These are phyloP conservation scores for Tilletia horrida DNA, from an alignment of 1,284 basidiomycete genomes.

Conservation along the genomic window DNA sequence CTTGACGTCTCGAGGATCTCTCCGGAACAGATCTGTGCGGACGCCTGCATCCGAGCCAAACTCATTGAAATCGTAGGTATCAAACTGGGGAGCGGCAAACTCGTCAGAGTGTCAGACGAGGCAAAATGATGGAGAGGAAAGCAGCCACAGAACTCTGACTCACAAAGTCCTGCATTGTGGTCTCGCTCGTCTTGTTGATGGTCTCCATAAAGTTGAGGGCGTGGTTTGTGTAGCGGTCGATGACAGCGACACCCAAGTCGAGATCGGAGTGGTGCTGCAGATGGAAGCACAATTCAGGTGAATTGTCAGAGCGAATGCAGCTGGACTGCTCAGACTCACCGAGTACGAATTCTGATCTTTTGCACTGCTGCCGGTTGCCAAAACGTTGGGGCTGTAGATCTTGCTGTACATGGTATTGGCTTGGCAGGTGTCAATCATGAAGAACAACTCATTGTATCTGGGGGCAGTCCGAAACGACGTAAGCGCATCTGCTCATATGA, in stretches of 20 bases:
- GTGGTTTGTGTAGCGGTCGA: slow-evolving; percentile 91
- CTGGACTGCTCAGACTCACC: slow-evolving; percentile 59
- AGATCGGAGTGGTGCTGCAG: slow-evolving; percentile 83
- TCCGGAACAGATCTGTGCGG: slow-evolving; percentile 73
- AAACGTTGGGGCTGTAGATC: slow-evolving; percentile 90
- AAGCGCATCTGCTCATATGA: neutral
- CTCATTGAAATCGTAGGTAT: slow-evolving; percentile 69
- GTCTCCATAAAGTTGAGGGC: slow-evolving; percentile 85
- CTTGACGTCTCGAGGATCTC: slow-evolving; percentile 68
- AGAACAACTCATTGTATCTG: slow-evolving; percentile 87
- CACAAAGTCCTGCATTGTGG: slow-evolving; percentile 73
- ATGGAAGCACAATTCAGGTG: neutral
- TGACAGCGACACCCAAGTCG: slow-evolving; percentile 91
- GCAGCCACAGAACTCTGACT: neutral
- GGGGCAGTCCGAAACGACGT: neutral
- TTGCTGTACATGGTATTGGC: slow-evolving; percentile 93
- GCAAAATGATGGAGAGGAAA: no score
- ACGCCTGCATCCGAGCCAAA: slow-evolving; percentile 84
- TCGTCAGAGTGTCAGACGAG: slow-evolving; percentile 8
- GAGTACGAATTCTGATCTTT: slow-evolving; percentile 93
- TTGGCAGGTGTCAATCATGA: slow-evolving; percentile 98
- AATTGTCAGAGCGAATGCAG: neutral
- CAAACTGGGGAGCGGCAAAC: slow-evolving; percentile 62
- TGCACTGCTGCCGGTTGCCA: slow-evolving; percentile 83
- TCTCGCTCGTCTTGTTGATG: slow-evolving; percentile 81